These are phyloP conservation scores for Cryphonectria parasitica DNA, from an alignment of 2,329 filamentous ascomycete species.

Conservation along the genomic window DNA sequence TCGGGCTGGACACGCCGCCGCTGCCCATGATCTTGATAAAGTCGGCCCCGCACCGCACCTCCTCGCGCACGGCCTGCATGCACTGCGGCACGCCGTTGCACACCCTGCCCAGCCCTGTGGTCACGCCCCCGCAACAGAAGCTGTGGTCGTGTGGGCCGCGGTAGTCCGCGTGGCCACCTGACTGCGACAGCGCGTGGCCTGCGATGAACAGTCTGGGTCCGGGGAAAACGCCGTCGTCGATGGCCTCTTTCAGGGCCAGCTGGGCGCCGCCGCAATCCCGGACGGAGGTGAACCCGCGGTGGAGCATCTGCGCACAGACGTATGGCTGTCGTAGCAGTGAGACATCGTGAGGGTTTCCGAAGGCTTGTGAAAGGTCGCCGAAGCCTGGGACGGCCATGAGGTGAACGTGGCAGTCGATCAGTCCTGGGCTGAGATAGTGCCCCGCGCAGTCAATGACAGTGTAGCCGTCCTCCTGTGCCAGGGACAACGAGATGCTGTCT, in stretches of 20 bases:
- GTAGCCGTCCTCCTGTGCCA: slow-evolving; percentile 29
- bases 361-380: slow-evolving; percentile 30
- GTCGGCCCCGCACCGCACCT: slow-evolving; percentile 54
- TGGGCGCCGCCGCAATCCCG: slow-evolving; percentile 57
- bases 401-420: slow-evolving; percentile 35
- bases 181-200: slow-evolving; percentile 54
- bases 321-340: slow-evolving; percentile 47
- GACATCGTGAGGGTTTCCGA: slow-evolving; percentile 35
- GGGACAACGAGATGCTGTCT: slow-evolving; percentile 1
- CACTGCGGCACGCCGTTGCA: slow-evolving; percentile 56
- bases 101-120: slow-evolving; percentile 43
- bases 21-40: slow-evolving; percentile 62
- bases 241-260: slow-evolving; percentile 52
- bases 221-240: slow-evolving; percentile 51
- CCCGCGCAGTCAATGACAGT: slow-evolving; percentile 26
- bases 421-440: slow-evolving; percentile 21
- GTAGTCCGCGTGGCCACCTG: slow-evolving; percentile 56
- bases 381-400: slow-evolving; percentile 34
- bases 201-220: slow-evolving; percentile 56
- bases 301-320: slow-evolving; percentile 50
- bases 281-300: slow-evolving; percentile 56
- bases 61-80: slow-evolving; percentile 52
- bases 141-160: slow-evolving; percentile 45
- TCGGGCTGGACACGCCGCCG: slow-evolving; percentile 56
- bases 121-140: slow-evolving; percentile 50